A percentile compares a stretch with the other conserved stretches of the same genome.
Conservation (phyloP, 495 filamentous ascomycete species). For the Penicillium nucicola region DNA sequence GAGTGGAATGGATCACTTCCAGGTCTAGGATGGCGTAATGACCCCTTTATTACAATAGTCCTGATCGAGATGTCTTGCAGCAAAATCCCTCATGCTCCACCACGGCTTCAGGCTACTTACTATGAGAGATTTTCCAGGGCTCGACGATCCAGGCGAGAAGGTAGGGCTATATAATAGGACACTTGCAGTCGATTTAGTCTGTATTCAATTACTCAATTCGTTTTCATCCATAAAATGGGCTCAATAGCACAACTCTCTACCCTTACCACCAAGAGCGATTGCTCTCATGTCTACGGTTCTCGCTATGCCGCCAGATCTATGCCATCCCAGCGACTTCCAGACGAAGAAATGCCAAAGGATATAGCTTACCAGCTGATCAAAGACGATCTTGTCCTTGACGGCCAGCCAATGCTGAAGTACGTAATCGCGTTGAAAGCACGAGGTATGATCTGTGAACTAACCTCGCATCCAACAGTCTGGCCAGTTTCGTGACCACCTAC, state of each 20-base stretch:
- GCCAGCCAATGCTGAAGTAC: constrained; percentile 13
- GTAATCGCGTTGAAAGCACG: too few relatives aligned
- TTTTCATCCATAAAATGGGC: background rate
- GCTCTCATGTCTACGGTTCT: constrained; percentile 16
- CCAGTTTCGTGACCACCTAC: constrained; percentile 20
- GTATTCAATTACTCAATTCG: background rate
- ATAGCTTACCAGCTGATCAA: constrained; percentile 14
- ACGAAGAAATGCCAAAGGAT: constrained; percentile 14
- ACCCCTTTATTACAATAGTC: background rate
- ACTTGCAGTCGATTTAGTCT: background rate
- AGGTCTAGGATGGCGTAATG: background rate
- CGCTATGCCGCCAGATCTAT: constrained; percentile 9
- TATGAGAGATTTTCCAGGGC: constrained; percentile 1
- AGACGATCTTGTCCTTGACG: constrained; percentile 13
- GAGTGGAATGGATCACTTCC: too few relatives aligned
- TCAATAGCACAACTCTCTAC: background rate
- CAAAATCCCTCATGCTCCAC: constrained; percentile 1
- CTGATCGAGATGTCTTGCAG: constrained; percentile 3
- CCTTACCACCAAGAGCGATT: background rate
- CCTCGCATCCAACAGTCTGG: constrained; percentile 9
- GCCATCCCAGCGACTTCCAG: constrained; percentile 8
- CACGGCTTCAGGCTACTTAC: background rate
- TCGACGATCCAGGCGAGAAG: background rate
- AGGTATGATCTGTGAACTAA: background rate
- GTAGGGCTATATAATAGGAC: background rate